Base-by-base conservation (phyloP, 176 grass and related monocot genomes). In the Elaeis guineensis region DNA sequence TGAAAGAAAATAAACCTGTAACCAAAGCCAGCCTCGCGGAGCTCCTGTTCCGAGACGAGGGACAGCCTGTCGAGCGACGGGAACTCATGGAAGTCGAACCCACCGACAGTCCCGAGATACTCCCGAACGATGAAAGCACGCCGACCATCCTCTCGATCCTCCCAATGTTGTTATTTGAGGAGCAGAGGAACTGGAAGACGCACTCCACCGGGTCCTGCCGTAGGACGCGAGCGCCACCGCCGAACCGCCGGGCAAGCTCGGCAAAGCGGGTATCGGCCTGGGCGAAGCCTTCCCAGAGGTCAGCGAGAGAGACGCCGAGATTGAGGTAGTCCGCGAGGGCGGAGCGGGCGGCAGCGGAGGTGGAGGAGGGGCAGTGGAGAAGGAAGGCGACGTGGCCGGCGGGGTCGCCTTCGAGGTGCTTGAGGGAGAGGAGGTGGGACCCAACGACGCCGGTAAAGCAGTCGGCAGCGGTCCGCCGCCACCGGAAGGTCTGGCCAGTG, bases 81-180 rank as follows among this genome's bases (percentile, higher is more conserved):
- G 62, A 97, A 97, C 19, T 67, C 72, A 61, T 97, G 78, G 75
- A 97, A 97, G 0, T 85, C 69, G 64, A 89, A 85, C 1, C 83
- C 87, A 4, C 81, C 83, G 29, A 89, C 83, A 3, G 85, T 83
- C 9, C 81, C 92, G 6, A 97, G 79, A 54, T 67, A 74, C 54
- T 78, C 77, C 84, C 93, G 58, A 75, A 85, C n/a, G 75, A 78
- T 5, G 84, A 81, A 58, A 91, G 69, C 60, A 74, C 57, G 67
- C 78, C 78, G 23, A 97, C 93, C 93, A 97, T 97, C 87, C 91
- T 91, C 73, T 97, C 78, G 55, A 97, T 97, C 64, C 93, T 72
- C 59, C 75, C 69, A 39, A 97, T 97, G 72, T 97, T 91, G 67
- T 97, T 97, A 52, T 97, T 97, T 35, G 93, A 97, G 55, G 93